Conservation (phyloP, 768 basidiomycete species). For the Lactarius trivialis region DNA sequence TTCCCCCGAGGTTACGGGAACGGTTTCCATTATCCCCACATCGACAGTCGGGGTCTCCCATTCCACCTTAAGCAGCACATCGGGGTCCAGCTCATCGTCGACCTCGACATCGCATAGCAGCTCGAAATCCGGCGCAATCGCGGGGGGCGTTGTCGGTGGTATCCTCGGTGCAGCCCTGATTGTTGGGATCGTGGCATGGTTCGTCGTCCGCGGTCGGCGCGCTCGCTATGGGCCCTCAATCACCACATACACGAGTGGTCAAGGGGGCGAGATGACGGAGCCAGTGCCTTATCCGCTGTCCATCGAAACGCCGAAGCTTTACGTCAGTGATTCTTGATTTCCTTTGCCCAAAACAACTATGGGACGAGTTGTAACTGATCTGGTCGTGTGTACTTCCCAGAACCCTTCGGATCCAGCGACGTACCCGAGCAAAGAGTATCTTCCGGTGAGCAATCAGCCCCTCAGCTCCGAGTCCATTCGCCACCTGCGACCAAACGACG, state of each 20-base stretch:
- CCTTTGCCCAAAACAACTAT: not conserved
- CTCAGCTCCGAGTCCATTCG: not conserved
- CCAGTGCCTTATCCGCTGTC: not conserved
- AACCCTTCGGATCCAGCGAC: slow-evolving; percentile 23
- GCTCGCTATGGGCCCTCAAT: slow-evolving; percentile 24
- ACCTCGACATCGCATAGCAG: not conserved
- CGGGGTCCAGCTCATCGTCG: not conserved
- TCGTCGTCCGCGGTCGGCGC: slow-evolving; percentile 30
- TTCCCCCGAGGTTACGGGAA: slow-evolving; percentile 6
- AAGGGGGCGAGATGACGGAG: not conserved
- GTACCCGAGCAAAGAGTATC: slow-evolving; percentile 7
- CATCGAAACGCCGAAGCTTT: slow-evolving; percentile 4
- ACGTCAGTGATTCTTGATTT: slow-evolving; percentile 9
- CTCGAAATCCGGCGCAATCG: slow-evolving; percentile 48
- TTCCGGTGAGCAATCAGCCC: not conserved
- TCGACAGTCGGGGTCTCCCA: not conserved
- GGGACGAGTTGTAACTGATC: too few relatives aligned
- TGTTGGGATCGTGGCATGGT: slow-evolving; percentile 36
- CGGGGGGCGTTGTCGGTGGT: slow-evolving; percentile 55
- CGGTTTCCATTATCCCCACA: not conserved
- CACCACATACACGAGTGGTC: slow-evolving; percentile 10
- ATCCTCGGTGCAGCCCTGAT: slow-evolving; percentile 43
- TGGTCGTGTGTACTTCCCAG: not conserved
- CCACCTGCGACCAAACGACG: not conserved
- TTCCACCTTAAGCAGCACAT: not conserved